Evolutionary conservation across 2,329 filamentous ascomycete species (phyloP).

Genomic region (Zymoseptoria tritici): DNA sequence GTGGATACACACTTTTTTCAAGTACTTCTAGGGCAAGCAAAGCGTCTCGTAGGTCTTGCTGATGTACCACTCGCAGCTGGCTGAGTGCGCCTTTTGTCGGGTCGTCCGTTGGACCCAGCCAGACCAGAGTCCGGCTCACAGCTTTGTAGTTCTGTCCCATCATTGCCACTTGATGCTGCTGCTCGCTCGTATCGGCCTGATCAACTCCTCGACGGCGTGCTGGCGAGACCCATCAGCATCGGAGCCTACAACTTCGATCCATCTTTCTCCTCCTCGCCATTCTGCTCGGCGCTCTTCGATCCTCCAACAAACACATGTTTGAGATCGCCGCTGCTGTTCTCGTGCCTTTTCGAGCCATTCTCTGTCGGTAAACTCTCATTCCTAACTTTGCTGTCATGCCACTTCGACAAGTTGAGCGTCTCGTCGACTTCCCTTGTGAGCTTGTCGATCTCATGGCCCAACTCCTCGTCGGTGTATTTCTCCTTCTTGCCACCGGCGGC

Average conservation of each 20-base stretch:
- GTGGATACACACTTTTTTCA: no score
- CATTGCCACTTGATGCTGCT: no score
- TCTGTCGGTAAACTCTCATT: constrained; percentile 9
- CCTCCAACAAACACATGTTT: constrained; percentile 12
- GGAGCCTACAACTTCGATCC: constrained; percentile 3
- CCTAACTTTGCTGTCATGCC: constrained; percentile 35
- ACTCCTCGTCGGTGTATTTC: constrained; percentile 46
- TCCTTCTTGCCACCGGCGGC: constrained; percentile 23
- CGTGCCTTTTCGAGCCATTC: neutral
- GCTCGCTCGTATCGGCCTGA: no score
- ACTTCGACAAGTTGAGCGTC: constrained; percentile 43
- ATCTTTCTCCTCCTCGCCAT: constrained; percentile 2
- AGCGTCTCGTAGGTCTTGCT: no score
- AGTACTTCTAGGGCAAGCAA: no score
- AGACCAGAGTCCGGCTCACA: no score
- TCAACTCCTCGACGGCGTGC: no score
- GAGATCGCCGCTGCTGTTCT: constrained; percentile 1
- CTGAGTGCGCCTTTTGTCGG: no score
- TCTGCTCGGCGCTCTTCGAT: constrained; percentile 2
- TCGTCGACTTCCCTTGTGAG: constrained; percentile 52
- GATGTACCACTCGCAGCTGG: no score
- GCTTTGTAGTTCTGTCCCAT: no score
- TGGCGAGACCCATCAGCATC: neutral
- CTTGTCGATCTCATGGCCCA: constrained; percentile 52
- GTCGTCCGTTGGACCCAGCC: no score